Base-by-base conservation (phyloP, 2,329 filamentous ascomycete species). In the Rhynchosporium graminicola region DNA sequence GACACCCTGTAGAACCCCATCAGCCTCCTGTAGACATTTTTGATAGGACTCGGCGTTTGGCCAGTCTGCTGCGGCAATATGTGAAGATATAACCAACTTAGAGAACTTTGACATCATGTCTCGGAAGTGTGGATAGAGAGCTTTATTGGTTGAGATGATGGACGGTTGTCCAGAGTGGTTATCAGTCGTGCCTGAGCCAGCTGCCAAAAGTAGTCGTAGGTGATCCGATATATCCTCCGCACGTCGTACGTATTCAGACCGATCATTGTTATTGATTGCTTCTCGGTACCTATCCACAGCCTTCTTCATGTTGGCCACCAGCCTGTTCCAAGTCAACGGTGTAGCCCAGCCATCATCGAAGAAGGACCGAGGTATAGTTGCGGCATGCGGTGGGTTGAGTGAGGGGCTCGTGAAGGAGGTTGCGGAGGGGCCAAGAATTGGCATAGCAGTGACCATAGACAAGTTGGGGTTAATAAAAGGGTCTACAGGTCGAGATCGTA, bases 81-180 rank as follows among this genome's bases (percentile, higher is more conserved):
- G 95, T 13, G 95, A 98, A 2, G 95, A 99, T 55, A 99, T 88
- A 50, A 99, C 95, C 9, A 99, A 82, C 76, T 99, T 99, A n/a
- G 95, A 98, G 76, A 99, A 99, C 71, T 96, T 93, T 50, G 95
- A 98, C 95, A 99, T 99, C 88, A 98, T 98, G 74, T 98, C 95
- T 59, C 95, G 84, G 77, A 99, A 99, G 76, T 98, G 93, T 29
- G 95, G 95, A 73, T 98, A 98, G 15, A 99, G 80, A 0, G 92
- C 91, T 76, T 98, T 98, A 80, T 99, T 99, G 4, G 92, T 96
- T 6, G 93, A 97, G 64, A 99, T 99, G 72, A 99, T 97, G n/a
- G 95, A 98, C 4, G 95, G 95, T 70, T 98, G 96, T 47, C 95
- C 95, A 26, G 95, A 98, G 75, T 99, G 95, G 73, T 99, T 99